These are phyloP conservation scores for Trypanosoma caninum DNA, from an alignment of 208 protist species.

Conservation along the genomic window DNA sequence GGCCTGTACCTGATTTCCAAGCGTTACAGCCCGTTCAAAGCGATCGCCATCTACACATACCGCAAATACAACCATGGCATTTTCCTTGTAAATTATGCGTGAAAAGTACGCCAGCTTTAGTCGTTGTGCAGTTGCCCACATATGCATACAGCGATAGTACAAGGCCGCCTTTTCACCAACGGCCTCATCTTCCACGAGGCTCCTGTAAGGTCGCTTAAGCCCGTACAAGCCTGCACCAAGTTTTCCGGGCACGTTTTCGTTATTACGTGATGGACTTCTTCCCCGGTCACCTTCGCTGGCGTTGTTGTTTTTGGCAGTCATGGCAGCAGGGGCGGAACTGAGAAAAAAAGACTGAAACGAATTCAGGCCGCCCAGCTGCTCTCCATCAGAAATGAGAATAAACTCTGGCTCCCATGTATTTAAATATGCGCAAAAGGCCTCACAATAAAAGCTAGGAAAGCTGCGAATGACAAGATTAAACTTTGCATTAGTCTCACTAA, in stretches of 20 bases:
- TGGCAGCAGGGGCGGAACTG: constrained; percentile 1
- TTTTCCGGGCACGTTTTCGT: too few species aligned
- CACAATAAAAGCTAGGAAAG: constrained; percentile 71
- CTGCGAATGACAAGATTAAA: constrained; percentile 40
- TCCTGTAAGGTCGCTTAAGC: constrained; percentile 44
- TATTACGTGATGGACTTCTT: too few species aligned
- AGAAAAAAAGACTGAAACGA: constrained; percentile 51
- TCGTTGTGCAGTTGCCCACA: constrained; percentile 57
- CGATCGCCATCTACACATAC: constrained; percentile 55
- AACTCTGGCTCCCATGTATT: constrained; percentile 78
- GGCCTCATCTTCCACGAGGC: constrained; percentile 66
- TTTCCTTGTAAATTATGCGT: constrained; percentile 80
- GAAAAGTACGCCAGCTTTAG: constrained; percentile 84
- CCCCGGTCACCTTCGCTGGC: constrained; percentile 18
- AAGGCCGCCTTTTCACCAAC: constrained; percentile 56
- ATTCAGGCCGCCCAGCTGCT: constrained; percentile 67
- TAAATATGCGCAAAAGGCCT: constrained; percentile 58
- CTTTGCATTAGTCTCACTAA: constrained; percentile 35
- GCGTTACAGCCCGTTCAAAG: constrained; percentile 57
- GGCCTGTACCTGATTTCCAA: constrained; percentile 35
- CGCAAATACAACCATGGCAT: constrained; percentile 79
- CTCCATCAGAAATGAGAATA: constrained; percentile 84
- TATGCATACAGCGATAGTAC: constrained; percentile 78
- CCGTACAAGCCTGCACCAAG: not conserved
- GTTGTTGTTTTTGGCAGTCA: constrained; percentile 1